These are phyloP conservation scores for Suillus hirtellus DNA, from an alignment of 768 basidiomycete genomes.

Conservation along the genomic window DNA sequence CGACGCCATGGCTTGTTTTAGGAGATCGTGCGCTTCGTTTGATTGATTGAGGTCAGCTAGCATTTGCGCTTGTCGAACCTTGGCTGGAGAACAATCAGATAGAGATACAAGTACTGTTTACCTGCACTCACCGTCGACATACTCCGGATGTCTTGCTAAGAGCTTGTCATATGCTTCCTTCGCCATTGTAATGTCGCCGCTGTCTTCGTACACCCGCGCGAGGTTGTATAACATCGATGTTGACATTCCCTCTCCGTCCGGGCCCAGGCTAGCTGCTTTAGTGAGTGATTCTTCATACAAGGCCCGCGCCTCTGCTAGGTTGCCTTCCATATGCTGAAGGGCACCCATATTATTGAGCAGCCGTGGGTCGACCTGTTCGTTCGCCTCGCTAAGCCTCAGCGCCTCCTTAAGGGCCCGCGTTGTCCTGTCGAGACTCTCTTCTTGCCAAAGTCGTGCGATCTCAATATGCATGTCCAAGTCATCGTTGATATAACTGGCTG, in stretches of 20 bases:
- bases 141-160: constrained; percentile 89
- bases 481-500: constrained; percentile 58
- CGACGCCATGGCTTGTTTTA: constrained; percentile 86
- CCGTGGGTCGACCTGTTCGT: constrained; percentile 57
- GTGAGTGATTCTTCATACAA: constrained; percentile 78
- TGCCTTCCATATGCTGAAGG: constrained; percentile 69
- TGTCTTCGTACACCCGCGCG: constrained; percentile 87
- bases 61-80: constrained; percentile 88
- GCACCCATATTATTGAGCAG: constrained; percentile 82
- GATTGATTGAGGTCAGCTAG: constrained; percentile 64
- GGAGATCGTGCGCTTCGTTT: constrained; percentile 81
- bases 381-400: constrained; percentile 56
- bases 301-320: constrained; percentile 51
- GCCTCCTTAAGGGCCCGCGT: constrained; percentile 75
- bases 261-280: constrained; percentile 45
- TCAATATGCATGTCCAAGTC: constrained; percentile 92
- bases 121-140: constrained; percentile 78
- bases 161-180: constrained; percentile 87
- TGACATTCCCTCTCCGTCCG: constrained; percentile 67
- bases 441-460: constrained; percentile 87
- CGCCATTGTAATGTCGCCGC: constrained; percentile 70
- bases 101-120: not conserved
- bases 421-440: constrained; percentile 73
- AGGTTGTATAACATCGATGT: constrained; percentile 91
- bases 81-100: constrained; percentile 55